These are phyloP conservation scores for Eucalyptus regnans DNA, from an alignment of 345 rosid genomes.

Conservation along the genomic window DNA sequence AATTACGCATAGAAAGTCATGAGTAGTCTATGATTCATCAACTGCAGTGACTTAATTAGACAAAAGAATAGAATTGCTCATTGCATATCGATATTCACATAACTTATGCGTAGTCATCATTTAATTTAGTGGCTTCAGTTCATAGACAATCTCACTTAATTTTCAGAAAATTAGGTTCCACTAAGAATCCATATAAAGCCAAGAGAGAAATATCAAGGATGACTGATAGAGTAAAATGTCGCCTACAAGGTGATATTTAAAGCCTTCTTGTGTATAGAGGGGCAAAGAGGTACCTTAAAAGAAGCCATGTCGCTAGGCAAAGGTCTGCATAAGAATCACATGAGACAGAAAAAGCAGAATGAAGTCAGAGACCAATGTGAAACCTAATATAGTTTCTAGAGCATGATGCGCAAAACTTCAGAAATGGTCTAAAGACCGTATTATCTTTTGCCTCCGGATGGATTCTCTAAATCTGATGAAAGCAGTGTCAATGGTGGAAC, in stretches of 20 bases:
- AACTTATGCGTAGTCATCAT: background rate
- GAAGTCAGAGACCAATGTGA: background rate
- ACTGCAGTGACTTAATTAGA: background rate
- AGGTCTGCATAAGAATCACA: constrained; percentile 39
- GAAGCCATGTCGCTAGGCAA: constrained; percentile 81
- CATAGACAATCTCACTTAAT: background rate
- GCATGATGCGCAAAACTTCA: background rate
- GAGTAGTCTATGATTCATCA: background rate
- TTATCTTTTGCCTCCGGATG: background rate
- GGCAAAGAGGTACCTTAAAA: constrained; percentile 52
- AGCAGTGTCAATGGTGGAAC: background rate
- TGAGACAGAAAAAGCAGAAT: background rate
- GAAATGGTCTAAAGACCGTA: background rate
- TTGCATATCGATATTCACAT: background rate
- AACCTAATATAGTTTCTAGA: background rate
- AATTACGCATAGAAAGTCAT: background rate
- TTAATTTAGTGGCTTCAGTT: background rate
- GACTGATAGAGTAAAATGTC: background rate
- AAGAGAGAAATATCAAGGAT: background rate
- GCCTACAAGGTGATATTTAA: background rate
- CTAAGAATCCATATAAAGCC: background rate
- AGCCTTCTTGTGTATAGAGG: background rate
- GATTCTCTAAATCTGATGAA: background rate
- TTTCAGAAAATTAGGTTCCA: background rate
- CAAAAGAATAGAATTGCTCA: background rate